Conservation (phyloP, 73 alveolate species). For the Tetrahymena elliotti region DNA sequence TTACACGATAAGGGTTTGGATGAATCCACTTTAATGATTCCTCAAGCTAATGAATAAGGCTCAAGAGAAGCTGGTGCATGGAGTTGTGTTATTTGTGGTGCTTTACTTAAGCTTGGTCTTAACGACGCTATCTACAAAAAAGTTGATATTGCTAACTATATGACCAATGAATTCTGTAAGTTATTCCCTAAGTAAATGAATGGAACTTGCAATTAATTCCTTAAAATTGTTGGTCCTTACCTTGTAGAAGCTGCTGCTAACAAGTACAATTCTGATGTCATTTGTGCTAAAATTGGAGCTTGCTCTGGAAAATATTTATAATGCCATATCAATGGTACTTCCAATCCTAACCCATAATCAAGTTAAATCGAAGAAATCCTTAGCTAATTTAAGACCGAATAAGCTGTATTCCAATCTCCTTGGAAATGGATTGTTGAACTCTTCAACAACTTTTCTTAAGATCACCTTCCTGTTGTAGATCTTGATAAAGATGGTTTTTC, state of each 20-base stretch:
- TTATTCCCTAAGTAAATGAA: not conserved
- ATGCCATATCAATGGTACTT: not conserved
- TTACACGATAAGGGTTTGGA: not conserved
- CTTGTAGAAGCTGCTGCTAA: not conserved
- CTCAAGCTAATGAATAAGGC: not conserved
- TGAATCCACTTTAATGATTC: not conserved
- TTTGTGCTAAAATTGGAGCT: not conserved
- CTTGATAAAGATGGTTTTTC: conserved; percentile 8
- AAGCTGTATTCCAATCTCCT: conserved; percentile 3
- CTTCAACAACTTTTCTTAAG: not conserved
- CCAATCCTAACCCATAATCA: not conserved
- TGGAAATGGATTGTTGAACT: conserved; percentile 3
- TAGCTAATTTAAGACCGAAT: not conserved
- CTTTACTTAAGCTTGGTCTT: not conserved
- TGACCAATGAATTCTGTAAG: not conserved
- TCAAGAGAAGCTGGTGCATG: not conserved
- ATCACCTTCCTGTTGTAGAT: conserved; percentile 1
- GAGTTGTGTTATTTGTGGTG: not conserved
- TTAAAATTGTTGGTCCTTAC: not conserved
- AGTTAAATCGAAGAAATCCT: not conserved
- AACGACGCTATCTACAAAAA: not conserved
- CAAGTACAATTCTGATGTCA: not conserved
- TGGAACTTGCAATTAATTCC: not conserved
- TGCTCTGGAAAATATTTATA: not conserved
- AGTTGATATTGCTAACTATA: not conserved